A percentile compares a stretch with the other conserved stretches of the same genome.
These are phyloP conservation scores for Eucalyptus melliodora DNA, from an alignment of 345 rosid species.

Conservation along the genomic window DNA sequence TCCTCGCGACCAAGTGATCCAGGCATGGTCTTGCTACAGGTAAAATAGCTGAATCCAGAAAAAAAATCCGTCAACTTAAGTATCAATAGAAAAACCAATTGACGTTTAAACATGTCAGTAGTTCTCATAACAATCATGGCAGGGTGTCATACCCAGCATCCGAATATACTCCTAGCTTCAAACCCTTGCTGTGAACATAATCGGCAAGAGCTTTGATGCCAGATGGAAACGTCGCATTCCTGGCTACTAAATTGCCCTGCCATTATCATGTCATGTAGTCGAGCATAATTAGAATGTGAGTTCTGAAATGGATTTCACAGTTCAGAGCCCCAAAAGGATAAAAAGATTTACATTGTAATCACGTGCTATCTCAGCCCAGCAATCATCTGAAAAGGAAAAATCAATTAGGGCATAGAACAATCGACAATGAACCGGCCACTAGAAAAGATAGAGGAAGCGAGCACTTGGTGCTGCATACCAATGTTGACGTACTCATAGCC, in stretches of 20 bases:
- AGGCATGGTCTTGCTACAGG: constrained; percentile 87
- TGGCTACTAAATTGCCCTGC: constrained; percentile 63
- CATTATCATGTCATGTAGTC: neutral
- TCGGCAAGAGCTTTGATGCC: constrained; percentile 79
- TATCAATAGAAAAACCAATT: neutral
- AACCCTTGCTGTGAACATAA: constrained; percentile 74
- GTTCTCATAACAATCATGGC: neutral
- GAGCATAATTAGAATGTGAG: neutral
- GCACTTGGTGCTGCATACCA: constrained; percentile 20
- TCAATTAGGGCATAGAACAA: neutral
- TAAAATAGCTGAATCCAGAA: constrained; percentile 35
- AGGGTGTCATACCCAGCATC: constrained; percentile 64
- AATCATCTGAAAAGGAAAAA: constrained; percentile 52
- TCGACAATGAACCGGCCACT: neutral
- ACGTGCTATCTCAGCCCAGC: constrained; percentile 88
- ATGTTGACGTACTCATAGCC: constrained; percentile 81
- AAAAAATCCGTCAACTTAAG: neutral
- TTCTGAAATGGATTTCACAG: neutral
- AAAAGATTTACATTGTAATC: constrained; percentile 34
- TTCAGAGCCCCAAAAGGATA: neutral
- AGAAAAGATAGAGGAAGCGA: neutral
- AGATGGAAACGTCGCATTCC: constrained; percentile 61
- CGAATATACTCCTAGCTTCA: constrained; percentile 81
- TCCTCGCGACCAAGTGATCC: constrained; percentile 90
- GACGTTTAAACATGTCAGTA: neutral